Base-by-base conservation (phyloP, 1,284 basidiomycete species). In the Ceratobasidium sp. region DNA sequence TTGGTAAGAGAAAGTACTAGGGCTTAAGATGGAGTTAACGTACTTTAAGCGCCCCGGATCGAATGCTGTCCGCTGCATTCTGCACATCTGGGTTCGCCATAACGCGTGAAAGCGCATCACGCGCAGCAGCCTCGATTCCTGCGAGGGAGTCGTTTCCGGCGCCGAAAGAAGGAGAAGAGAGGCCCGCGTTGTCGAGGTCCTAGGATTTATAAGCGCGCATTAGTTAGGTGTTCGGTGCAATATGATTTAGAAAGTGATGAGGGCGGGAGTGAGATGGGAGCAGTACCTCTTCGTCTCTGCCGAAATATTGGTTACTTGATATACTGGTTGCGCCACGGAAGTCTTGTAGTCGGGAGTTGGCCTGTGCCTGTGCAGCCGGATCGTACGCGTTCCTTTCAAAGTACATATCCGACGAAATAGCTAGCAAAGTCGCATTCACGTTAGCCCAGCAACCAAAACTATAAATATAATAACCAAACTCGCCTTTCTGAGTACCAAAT, bases 391-490 rank as follows among this genome's bases (percentile, higher is more conserved):
- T 93, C 36, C 97, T 89, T 48, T 93, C 94, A 83, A 99, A 99
- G 87, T 95, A 99, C 93, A 97, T 96, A 82, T 99, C 98, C 1
- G 95, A 97, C 4, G 96, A 98, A 82, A 99, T 98, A 63, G 88
- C 94, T 85, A 75, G 36, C 36, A 41, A 41, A 5, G 11, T 41
- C 36, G 11, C 36, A 41, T 11, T 11, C 36, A 41, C 36, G 11
- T 41, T 41, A 41, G 6, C 11, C 36, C 11, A 41, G 6, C 36
- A 41, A 15, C n/a, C 36, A 29, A 51, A 29, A 9, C 14, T 53
- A 22, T 8, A 66, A n/a, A 22, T 3, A 7, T n/a, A 41, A 5
- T 5, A 41, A 41, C 36, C 5, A 1, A 51, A 79, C 83, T 64
- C 60, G 86, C 85, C 85, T 83, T 99, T 99, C 82, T 99, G 97